These are phyloP conservation scores for Kwoniella sp. DNA, from an alignment of 768 basidiomycete genomes.

Conservation along the genomic window DNA sequence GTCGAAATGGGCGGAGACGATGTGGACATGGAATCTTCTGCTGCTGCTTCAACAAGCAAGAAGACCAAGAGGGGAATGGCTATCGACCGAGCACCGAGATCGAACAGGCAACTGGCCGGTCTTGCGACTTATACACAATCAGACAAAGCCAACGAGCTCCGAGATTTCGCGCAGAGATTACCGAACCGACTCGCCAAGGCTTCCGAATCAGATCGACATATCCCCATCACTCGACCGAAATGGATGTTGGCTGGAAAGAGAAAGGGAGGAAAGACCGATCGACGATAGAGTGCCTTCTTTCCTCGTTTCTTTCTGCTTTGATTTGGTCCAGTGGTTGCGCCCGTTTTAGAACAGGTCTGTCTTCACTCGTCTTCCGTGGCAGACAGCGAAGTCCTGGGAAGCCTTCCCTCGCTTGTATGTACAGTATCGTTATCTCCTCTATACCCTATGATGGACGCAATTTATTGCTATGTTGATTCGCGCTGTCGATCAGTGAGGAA, in stretches of 20 bases:
- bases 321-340: not conserved
- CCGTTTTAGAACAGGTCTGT: not conserved
- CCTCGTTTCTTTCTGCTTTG: not conserved
- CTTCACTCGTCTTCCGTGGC: too few relatives aligned
- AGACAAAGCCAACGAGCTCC: slow-evolving; percentile 74
- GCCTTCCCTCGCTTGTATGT: not conserved
- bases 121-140: slow-evolving; percentile 79
- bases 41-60: slow-evolving; percentile 20
- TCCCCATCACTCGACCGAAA: slow-evolving; percentile 55
- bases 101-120: slow-evolving; percentile 76
- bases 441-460: not conserved
- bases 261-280: slow-evolving; percentile 55
- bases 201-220: slow-evolving; percentile 67
- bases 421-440: not conserved
- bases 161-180: slow-evolving; percentile 80
- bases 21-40: slow-evolving; percentile 15
- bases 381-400: not conserved
- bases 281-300: slow-evolving; percentile 35
- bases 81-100: slow-evolving; percentile 64
- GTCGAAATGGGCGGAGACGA: slow-evolving; percentile 60
- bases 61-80: slow-evolving; percentile 59
- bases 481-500: too few relatives aligned
- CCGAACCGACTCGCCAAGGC: slow-evolving; percentile 88
- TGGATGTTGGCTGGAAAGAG: slow-evolving; percentile 55
- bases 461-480: not conserved